These are phyloP conservation scores for Eutrema salsugineum DNA, from an alignment of 441 rosid genomes.

Conservation along the genomic window DNA sequence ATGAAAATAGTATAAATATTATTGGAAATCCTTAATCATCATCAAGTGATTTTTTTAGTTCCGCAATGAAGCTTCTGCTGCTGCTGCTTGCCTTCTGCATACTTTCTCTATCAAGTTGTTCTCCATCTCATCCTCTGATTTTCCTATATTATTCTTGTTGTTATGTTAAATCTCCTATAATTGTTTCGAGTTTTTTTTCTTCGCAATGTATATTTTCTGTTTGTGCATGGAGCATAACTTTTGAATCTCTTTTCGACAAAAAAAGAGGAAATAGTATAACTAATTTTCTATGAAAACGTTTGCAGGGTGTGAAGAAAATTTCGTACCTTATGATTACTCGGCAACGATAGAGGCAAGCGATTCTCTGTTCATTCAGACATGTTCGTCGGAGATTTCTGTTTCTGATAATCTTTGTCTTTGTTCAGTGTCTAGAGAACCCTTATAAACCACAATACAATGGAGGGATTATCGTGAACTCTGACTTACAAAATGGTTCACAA, in stretches of 20 bases:
- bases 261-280: no score
- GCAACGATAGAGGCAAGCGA: conserved; percentile 47
- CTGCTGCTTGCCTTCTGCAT: conserved; percentile 14
- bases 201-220: background rate
- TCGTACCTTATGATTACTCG: conserved; percentile 53
- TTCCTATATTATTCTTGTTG: background rate
- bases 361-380: background rate
- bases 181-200: background rate
- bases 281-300: background rate
- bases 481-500: conserved; percentile 41
- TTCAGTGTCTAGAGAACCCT: conserved; percentile 53
- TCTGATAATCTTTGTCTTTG: background rate
- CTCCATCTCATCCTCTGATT: background rate
- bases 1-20: background rate
- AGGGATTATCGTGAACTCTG: conserved; percentile 64
- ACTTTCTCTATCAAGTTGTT: conserved; percentile 20
- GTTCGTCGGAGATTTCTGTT: background rate
- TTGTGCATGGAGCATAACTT: background rate
- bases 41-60: background rate
- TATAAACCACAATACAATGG: conserved; percentile 59
- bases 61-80: conserved; percentile 21
- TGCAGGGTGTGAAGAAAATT: conserved; percentile 40
- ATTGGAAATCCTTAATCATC: background rate
- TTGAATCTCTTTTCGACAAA: no score
- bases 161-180: background rate